A percentile compares a stretch with the other conserved stretches of the same genome.
Conservation (phyloP, 805 yeast species). For the Brettanomyces sp. region DNA sequence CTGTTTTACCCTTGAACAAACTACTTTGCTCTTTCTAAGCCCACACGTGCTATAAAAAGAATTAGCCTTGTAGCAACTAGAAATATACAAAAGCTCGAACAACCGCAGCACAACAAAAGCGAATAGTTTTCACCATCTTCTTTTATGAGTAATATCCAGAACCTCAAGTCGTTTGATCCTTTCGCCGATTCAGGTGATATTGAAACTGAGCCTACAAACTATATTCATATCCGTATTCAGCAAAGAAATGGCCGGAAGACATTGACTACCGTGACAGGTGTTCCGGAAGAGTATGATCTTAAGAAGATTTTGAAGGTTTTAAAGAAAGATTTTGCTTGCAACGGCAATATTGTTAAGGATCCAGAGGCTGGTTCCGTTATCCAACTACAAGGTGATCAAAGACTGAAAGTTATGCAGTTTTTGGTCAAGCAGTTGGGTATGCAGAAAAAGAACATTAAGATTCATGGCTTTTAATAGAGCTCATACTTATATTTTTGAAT, state of each 20-base stretch:
- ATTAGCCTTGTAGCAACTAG: too few species aligned
- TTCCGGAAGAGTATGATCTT: conserved; percentile 88
- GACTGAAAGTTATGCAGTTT: conserved; percentile 91
- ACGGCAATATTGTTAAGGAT: conserved; percentile 96
- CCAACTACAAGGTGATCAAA: conserved; percentile 98
- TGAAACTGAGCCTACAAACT: conserved; percentile 91
- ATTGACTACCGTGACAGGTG: conserved; percentile 95
- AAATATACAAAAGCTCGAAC: too few species aligned
- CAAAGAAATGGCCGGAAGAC: conserved; percentile 99
- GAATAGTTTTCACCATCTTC: too few species aligned
- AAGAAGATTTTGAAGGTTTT: conserved; percentile 88
- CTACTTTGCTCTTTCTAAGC: too few species aligned
- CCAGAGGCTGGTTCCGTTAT: conserved; percentile 93
- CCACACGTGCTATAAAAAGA: too few species aligned
- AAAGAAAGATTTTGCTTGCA: conserved; percentile 97
- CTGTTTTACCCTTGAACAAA: too few species aligned
- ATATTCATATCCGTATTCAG: conserved; percentile 97
- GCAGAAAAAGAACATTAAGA: conserved; percentile 93
- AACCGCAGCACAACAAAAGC: too few species aligned
- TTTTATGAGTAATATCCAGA: conserved; percentile 84
- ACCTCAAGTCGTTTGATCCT: conserved; percentile 84
- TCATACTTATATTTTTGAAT: not conserved
- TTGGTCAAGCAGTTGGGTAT: conserved; percentile 77
- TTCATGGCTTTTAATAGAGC: conserved; percentile 79
- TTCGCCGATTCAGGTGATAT: conserved; percentile 99